Base-by-base conservation (phyloP, 345 rosid species). In the Arabidopsis suecica region DNA sequence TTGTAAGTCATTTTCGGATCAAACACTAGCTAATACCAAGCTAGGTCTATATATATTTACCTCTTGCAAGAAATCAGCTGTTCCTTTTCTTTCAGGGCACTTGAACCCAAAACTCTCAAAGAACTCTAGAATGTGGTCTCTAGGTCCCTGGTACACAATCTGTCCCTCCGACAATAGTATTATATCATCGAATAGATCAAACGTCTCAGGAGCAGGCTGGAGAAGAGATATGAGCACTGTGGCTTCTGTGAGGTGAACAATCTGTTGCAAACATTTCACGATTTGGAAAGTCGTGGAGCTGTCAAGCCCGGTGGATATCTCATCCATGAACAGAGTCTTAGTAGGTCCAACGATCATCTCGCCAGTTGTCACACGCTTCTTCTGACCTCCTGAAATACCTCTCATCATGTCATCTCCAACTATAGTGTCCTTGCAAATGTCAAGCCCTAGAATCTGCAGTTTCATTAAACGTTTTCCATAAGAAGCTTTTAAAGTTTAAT, bases 261-360 rank as follows among this genome's bases (percentile, higher is more conserved):
- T 86, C 74, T 89, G 97, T 74, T 88, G 96, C 74, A 88, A 45
- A 59, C 97, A 91, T 80, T 89, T 89, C 54, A 91, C 93, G 4
- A 91, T 89, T 57, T 89, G 96, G 66, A 67, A 88, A 9, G 97
- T 85, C 0, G 95, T 91, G 69, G 95, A 89, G 60, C 95, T 89
- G 77, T 91, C 97, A 45, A 89, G 83, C 12, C 93, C 97, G 0
- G 96, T 91, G 10, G 97, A 91, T 82, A 89, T 91, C 79, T 89
- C 97, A 63, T 91, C 97, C 96, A 91, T 91, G 70, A 84, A 89
- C 30, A 91, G 54, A 38, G 91, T 86, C 75, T 91, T 91, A 5
- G 93, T 86, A 8, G 97, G 97, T 9, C 97, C 91, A 1, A 91
- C 97, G 6, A 88, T 89, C 95, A 89, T 89, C 85, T 91, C 97